Conservation (phyloP, 805 yeast genomes). For the Kodamaea kakaduensis region DNA sequence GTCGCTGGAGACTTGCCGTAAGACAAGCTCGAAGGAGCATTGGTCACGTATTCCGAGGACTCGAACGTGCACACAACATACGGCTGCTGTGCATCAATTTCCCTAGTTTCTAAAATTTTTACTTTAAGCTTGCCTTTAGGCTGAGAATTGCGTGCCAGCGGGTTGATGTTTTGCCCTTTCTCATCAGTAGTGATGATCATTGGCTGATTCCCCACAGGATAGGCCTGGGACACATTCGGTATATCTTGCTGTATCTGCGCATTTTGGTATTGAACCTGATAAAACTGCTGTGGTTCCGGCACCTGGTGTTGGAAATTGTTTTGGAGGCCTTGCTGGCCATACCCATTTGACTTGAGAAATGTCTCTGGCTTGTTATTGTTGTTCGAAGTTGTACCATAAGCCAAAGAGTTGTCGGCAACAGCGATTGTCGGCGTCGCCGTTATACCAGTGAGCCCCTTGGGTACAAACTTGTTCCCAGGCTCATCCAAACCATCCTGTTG, state of each 20-base stretch:
- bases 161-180: slow-evolving; percentile 30
- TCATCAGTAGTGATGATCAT: slow-evolving; percentile 41
- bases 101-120: slow-evolving; percentile 74
- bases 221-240: slow-evolving; percentile 10
- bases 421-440: slow-evolving; percentile 62
- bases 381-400: slow-evolving; percentile 57
- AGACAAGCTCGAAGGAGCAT: slow-evolving; percentile 56
- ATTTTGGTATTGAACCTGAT: slow-evolving; percentile 13
- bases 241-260: slow-evolving; percentile 5
- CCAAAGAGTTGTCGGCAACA: slow-evolving; percentile 56
- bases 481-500: slow-evolving; percentile 6
- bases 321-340: slow-evolving; percentile 7
- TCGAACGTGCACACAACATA: slow-evolving; percentile 91
- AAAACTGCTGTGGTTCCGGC: slow-evolving; percentile 6
- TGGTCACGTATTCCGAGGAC: slow-evolving; percentile 83
- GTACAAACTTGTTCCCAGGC: slow-evolving; percentile 24
- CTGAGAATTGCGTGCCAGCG: slow-evolving; percentile 26
- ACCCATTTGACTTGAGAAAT: slow-evolving; percentile 17
- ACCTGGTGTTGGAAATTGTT: slow-evolving; percentile 6
- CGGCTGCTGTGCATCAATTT: slow-evolving; percentile 65
- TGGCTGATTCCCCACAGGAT: slow-evolving; percentile 17
- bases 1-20: slow-evolving; percentile 27
- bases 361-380: slow-evolving; percentile 20
- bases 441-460: slow-evolving; percentile 33
- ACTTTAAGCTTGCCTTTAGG: slow-evolving; percentile 85